A percentile compares a stretch with the other conserved stretches of the same genome.
These are phyloP conservation scores for Umbelopsis sp. DNA, from an alignment of 371 early-diverging fungal species.

Conservation along the genomic window DNA sequence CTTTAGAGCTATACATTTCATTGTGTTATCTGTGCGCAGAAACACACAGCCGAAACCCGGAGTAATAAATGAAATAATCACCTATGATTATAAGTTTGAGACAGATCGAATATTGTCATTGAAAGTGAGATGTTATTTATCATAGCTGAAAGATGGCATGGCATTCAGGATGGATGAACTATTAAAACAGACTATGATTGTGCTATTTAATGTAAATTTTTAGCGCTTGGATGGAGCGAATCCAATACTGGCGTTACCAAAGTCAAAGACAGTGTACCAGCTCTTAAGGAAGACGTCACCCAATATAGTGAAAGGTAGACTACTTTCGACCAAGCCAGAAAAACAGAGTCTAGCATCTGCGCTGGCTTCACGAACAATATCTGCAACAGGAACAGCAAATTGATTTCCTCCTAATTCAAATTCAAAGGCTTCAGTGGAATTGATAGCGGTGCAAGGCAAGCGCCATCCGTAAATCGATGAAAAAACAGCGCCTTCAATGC, in stretches of 20 bases:
- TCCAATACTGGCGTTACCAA: slow-evolving; percentile 32
- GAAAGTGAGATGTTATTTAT: no score
- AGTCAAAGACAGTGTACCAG: slow-evolving; percentile 36
- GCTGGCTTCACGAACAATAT: slow-evolving; percentile 32
- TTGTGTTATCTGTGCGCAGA: neutral
- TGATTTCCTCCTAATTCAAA: slow-evolving; percentile 32
- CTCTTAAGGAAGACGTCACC: slow-evolving; percentile 39
- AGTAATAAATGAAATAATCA: neutral
- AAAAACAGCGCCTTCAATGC: slow-evolving; percentile 49
- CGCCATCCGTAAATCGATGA: slow-evolving; percentile 48
- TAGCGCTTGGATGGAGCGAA: slow-evolving; percentile 30
- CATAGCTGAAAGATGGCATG: no score
- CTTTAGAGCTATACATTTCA: no score
- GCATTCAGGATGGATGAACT: no score
- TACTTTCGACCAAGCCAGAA: slow-evolving; percentile 37
- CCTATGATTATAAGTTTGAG: neutral
- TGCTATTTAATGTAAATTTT: no score
- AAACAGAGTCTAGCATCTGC: slow-evolving; percentile 30
- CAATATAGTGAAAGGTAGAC: slow-evolving; percentile 21
- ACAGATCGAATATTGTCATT: neutral
- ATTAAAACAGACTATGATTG: no score
- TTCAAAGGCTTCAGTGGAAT: slow-evolving; percentile 20
- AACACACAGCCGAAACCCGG: neutral
- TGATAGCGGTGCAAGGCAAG: slow-evolving; percentile 43
- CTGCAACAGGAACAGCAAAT: slow-evolving; percentile 23